Percentiles rank a stretch among this genome's conserved stretches.
phyloP scores from a whole-genome alignment of 2,329 filamentous ascomycete genomes.

The Alternaria postmessia region DNA sequence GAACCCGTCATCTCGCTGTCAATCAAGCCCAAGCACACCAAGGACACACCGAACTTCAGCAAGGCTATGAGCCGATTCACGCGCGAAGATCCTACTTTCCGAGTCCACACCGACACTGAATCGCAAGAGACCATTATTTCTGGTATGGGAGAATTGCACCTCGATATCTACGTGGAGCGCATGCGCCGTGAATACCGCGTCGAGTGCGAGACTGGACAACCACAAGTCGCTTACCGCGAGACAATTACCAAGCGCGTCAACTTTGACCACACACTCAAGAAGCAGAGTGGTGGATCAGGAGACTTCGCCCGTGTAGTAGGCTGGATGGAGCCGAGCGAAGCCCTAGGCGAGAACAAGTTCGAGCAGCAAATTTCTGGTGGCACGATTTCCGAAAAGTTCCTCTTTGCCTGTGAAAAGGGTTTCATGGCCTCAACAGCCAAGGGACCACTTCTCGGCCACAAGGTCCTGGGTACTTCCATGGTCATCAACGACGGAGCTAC shows the following conservation, averaged over 20 bases:
- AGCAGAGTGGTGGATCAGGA: conserved; percentile 93
- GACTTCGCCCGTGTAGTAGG: conserved; percentile 94
- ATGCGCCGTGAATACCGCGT: conserved; percentile 97
- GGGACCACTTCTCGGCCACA: conserved; percentile 91
- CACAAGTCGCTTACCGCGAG: conserved; percentile 96
- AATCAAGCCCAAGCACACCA: conserved; percentile 93
- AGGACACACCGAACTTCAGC: conserved; percentile 91
- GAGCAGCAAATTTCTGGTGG: conserved; percentile 88
- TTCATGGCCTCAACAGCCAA: conserved; percentile 84
- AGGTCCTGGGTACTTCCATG: conserved; percentile 89
- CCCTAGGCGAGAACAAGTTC: conserved; percentile 79
- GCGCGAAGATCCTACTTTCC: conserved; percentile 96
- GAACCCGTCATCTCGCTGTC: conserved; percentile 98
- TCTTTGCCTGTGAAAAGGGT: conserved; percentile 93
- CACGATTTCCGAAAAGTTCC: conserved; percentile 92
- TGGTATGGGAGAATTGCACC: conserved; percentile 96
- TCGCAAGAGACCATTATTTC: conserved; percentile 97
- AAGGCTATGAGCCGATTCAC: conserved; percentile 99
- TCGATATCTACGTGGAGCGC: conserved; percentile 97
- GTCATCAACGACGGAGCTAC: conserved; percentile 95
- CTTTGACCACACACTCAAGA: conserved; percentile 94
- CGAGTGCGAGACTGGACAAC: conserved; percentile 93
- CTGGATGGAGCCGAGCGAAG: conserved; percentile 84
- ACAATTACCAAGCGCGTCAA: conserved; percentile 81
- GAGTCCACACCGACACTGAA: conserved; percentile 89